Conservation (phyloP, 1,139 yeast genomes). For the Scheffersomyces segobiensis region DNA sequence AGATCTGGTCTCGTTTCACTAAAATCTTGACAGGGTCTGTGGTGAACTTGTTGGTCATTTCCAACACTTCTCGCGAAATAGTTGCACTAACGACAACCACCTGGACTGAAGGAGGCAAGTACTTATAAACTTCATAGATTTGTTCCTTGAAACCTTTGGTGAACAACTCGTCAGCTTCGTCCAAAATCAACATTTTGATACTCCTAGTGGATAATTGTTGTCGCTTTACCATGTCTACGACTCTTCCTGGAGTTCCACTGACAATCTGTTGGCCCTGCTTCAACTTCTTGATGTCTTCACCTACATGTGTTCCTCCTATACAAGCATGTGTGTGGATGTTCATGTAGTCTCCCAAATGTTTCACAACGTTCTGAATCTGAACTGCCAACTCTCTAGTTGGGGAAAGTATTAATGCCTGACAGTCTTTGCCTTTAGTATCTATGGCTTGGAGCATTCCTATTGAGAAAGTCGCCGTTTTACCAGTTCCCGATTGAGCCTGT, state of each 20-base stretch:
- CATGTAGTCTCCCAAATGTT: slow-evolving; percentile 85
- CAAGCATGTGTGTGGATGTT: slow-evolving; percentile 84
- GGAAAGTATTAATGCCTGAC: slow-evolving; percentile 83
- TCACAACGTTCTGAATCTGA: slow-evolving; percentile 84
- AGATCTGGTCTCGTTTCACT: slow-evolving; percentile 86
- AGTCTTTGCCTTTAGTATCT: slow-evolving; percentile 64
- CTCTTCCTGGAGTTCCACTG: slow-evolving; percentile 97
- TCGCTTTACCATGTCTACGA: slow-evolving; percentile 82
- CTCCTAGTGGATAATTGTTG: slow-evolving; percentile 65
- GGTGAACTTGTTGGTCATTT: slow-evolving; percentile 84
- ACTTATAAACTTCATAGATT: slow-evolving; percentile 83
- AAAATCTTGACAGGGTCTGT: slow-evolving; percentile 88
- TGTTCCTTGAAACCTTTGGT: slow-evolving; percentile 92
- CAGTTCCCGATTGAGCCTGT: slow-evolving; percentile 98
- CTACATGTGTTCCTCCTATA: slow-evolving; percentile 87
- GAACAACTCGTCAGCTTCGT: slow-evolving; percentile 92
- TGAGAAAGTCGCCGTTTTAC: slow-evolving; percentile 95
- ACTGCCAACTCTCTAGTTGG: slow-evolving; percentile 96
- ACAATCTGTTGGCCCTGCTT: slow-evolving; percentile 85
- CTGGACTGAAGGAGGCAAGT: slow-evolving; percentile 78
- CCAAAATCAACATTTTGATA: slow-evolving; percentile 80
- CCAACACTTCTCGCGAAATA: slow-evolving; percentile 78
- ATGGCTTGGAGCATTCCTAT: slow-evolving; percentile 86
- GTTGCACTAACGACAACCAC: slow-evolving; percentile 96
- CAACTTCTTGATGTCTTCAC: slow-evolving; percentile 73